Conservation (phyloP, 345 rosid species). For the Excoecaria agallocha region DNA sequence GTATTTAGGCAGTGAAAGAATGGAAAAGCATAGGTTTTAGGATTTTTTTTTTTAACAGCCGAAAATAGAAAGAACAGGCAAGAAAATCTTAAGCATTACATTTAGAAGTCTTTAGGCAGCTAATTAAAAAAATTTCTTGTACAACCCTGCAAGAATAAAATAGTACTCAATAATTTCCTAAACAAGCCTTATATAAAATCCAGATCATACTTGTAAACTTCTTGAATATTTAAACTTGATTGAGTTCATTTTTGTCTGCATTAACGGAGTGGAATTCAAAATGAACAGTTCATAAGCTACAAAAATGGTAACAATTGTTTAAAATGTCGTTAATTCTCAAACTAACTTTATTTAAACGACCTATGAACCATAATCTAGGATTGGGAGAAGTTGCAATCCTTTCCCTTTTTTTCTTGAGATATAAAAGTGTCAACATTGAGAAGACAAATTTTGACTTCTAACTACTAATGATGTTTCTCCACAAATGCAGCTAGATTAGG, state of each 20-base stretch:
- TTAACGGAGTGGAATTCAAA: not conserved
- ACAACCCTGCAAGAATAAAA: not conserved
- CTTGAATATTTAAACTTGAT: not conserved
- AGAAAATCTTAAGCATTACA: not conserved
- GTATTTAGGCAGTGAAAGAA: not conserved
- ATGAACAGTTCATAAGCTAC: not conserved
- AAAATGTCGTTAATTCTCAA: too few species aligned
- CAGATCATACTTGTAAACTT: not conserved
- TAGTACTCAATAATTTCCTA: not conserved
- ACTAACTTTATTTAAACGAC: not conserved
- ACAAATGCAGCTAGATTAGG: not conserved
- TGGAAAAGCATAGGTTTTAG: not conserved
- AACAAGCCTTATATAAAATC: not conserved
- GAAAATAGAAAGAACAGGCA: not conserved
- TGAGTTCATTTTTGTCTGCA: not conserved
- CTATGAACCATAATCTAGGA: not conserved
- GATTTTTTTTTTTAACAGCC: not conserved
- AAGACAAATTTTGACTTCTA: not conserved
- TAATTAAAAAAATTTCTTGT: not conserved
- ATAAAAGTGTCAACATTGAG: not conserved
- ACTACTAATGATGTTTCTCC: not conserved
- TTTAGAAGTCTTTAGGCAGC: not conserved
- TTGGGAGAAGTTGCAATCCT: not conserved
- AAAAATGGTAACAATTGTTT: not conserved
- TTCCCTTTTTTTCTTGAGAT: not conserved